A percentile compares a stretch with the other conserved stretches of the same genome.
Evolutionary conservation across 2,329 filamentous ascomycete species (phyloP).

Genomic region (Cladosporium velox): DNA sequence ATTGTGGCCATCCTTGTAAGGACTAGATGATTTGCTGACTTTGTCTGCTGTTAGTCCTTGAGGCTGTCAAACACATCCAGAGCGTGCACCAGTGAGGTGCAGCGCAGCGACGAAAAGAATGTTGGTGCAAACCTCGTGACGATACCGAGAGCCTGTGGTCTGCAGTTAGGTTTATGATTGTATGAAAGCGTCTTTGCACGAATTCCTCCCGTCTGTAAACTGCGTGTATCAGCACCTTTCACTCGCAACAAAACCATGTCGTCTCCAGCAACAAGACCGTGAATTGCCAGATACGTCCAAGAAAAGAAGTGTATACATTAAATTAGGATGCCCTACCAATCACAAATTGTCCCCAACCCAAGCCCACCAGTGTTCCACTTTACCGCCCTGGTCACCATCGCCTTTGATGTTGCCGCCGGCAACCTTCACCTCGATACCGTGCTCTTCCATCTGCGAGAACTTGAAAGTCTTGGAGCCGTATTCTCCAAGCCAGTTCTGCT

Average conservation of each 20-base stretch:
- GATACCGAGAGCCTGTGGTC: background rate
- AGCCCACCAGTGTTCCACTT: slow-evolving; percentile 81
- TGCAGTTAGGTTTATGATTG: background rate
- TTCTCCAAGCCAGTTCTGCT: slow-evolving; percentile 76
- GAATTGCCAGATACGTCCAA: background rate
- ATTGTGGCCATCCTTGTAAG: background rate
- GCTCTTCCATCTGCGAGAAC: slow-evolving; percentile 81
- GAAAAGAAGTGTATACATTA: background rate
- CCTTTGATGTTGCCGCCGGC: slow-evolving; percentile 70
- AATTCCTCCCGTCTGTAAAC: background rate
- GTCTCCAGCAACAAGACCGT: background rate
- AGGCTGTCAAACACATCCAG: slow-evolving; percentile 39
- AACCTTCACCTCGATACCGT: slow-evolving; percentile 76
- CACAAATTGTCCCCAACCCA: slow-evolving; percentile 67
- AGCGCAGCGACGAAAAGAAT: background rate
- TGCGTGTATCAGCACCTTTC: background rate
- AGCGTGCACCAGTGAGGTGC: slow-evolving; percentile 20
- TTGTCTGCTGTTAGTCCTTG: slow-evolving; percentile 26
- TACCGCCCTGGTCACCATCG: slow-evolving; percentile 66
- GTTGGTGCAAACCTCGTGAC: background rate
- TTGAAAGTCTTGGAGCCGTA: slow-evolving; percentile 75
- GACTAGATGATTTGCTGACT: slow-evolving; percentile 11
- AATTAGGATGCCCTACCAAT: background rate
- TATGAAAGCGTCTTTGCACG: background rate
- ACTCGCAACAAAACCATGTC: background rate